A percentile compares a stretch with the other conserved stretches of the same genome.
Conservation (phyloP, 768 basidiomycete genomes). For the Russula earlei region DNA sequence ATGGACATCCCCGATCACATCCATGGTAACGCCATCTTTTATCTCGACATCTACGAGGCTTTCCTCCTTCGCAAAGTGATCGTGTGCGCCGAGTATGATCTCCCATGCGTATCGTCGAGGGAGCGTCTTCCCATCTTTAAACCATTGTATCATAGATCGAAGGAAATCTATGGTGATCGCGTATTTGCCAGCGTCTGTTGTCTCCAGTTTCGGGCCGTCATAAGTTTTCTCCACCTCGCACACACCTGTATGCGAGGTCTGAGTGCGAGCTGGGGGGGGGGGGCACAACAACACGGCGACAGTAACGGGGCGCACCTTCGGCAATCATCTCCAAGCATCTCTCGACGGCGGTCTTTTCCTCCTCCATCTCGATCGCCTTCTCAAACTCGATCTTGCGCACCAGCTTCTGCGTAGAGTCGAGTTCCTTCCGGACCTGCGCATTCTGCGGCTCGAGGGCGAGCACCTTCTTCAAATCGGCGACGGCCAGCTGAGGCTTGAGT, state of each 20-base stretch:
- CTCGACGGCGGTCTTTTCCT: constrained; percentile 69
- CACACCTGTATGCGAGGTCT: constrained; percentile 38
- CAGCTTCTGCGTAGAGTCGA: constrained; percentile 85
- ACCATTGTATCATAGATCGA: constrained; percentile 79
- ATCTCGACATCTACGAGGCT: constrained; percentile 72
- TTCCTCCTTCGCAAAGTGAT: constrained; percentile 64
- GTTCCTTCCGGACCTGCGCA: constrained; percentile 64
- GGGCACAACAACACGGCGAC: neutral
- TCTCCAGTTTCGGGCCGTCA: constrained; percentile 61
- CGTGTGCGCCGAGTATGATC: constrained; percentile 81
- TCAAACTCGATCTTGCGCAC: constrained; percentile 86
- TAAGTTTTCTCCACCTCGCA: constrained; percentile 73
- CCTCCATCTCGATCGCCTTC: constrained; percentile 91
- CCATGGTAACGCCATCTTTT: constrained; percentile 69
- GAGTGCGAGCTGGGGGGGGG: neutral
- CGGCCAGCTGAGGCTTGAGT: constrained; percentile 75
- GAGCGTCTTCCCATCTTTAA: constrained; percentile 89
- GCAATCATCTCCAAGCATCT: constrained; percentile 72
- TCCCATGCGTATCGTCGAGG: constrained; percentile 91
- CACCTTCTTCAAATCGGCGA: constrained; percentile 82
- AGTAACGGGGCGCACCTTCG: constrained; percentile 50
- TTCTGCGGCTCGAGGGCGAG: constrained; percentile 81
- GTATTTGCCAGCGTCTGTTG: constrained; percentile 54
- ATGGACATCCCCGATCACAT: constrained; percentile 95
- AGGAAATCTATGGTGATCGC: constrained; percentile 72